Conservation (phyloP, 2,329 filamentous ascomycete genomes). For the Fusarium paranaense region DNA sequence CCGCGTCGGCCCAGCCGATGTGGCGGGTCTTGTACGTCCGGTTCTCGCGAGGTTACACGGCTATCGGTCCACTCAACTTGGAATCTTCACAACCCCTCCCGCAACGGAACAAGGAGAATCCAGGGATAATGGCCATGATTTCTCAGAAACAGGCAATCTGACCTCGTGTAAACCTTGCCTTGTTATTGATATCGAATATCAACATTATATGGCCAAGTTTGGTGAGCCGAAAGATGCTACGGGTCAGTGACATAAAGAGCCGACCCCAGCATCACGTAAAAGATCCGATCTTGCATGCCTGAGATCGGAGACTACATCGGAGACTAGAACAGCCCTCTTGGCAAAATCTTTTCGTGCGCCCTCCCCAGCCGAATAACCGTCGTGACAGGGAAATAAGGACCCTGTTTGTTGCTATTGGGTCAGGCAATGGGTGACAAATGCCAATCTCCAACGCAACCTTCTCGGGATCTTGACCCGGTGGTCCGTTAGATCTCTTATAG, state of each 20-base stretch:
- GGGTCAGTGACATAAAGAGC: not conserved
- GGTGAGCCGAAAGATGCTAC: not conserved
- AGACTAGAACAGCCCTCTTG: not conserved
- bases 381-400: not conserved
- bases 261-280: not conserved
- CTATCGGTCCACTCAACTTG: not conserved
- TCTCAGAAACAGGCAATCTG: accelerated
- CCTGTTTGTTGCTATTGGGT: not conserved
- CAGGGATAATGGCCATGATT: not conserved
- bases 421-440: not conserved
- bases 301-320: not conserved
- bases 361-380: not conserved
- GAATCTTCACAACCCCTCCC: not conserved
- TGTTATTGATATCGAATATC: not conserved
- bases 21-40: not conserved
- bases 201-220: not conserved
- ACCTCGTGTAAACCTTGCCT: not conserved
- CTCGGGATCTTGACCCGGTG: not conserved
- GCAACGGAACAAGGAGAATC: accelerated
- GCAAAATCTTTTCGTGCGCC: not conserved
- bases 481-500: not conserved
- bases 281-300: not conserved
- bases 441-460: not conserved
- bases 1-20: not conserved
- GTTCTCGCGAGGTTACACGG: not conserved